Conservation (phyloP, 2,329 filamentous ascomycete genomes). For the Verticillium tricorpus region DNA sequence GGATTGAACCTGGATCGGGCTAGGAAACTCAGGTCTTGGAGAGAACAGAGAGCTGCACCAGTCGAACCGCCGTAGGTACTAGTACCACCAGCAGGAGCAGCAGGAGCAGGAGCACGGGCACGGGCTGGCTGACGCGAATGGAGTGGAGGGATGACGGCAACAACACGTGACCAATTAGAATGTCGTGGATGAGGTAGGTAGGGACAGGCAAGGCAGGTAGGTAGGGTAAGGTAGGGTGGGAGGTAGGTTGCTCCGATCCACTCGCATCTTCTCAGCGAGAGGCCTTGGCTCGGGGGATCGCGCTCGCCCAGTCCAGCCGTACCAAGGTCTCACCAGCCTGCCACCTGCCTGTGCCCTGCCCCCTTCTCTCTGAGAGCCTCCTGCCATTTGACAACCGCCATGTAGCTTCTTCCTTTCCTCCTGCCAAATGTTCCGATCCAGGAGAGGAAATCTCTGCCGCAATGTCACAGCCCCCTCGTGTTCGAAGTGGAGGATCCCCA, state of each 20-base stretch:
- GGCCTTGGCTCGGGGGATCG: background rate
- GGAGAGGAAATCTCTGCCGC: background rate
- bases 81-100: background rate
- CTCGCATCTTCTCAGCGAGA: background rate
- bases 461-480: background rate
- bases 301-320: background rate
- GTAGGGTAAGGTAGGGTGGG: no score
- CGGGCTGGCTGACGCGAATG: background rate
- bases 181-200: background rate
- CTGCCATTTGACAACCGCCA: background rate
- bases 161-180: background rate
- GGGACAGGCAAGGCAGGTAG: no score
- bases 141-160: background rate
- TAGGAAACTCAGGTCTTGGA: background rate
- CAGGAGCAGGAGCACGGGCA: background rate
- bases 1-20: background rate
- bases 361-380: background rate
- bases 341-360: slow-evolving; percentile 1
- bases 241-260: background rate
- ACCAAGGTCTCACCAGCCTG: background rate
- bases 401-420: background rate
- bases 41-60: background rate
- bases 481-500: background rate
- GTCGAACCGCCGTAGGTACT: background rate
- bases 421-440: background rate